phyloP scores from a whole-genome alignment of 768 basidiomycete genomes.

The Butyriboletus loyo region DNA sequence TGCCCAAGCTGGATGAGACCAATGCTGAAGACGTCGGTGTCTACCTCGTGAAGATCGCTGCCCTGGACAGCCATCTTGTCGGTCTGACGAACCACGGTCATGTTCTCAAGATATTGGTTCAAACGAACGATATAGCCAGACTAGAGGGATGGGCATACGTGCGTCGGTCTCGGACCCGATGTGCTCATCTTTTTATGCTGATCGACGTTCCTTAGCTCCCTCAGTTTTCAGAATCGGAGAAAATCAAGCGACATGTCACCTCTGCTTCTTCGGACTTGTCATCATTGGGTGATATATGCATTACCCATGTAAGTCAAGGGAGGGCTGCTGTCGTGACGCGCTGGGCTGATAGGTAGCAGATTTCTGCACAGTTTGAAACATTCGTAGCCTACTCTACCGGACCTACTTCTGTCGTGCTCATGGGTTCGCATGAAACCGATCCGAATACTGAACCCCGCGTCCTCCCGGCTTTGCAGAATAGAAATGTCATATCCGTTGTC shows the following conservation, averaged over 20 bases:
- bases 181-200: background rate
- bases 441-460: slow-evolving; percentile 51
- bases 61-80: slow-evolving; percentile 66
- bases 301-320: slow-evolving; percentile 67
- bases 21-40: slow-evolving; percentile 29
- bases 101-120: slow-evolving; percentile 61
- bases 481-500: slow-evolving; percentile 78
- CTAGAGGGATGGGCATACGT: slow-evolving; percentile 71
- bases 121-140: slow-evolving; percentile 37
- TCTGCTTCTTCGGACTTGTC: slow-evolving; percentile 40
- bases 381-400: slow-evolving; percentile 83
- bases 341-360: slow-evolving; percentile 38
- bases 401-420: slow-evolving; percentile 66
- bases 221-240: slow-evolving; percentile 62
- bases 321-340: background rate
- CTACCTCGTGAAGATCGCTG: slow-evolving; percentile 77
- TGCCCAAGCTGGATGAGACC: slow-evolving; percentile 47
- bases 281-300: slow-evolving; percentile 49
- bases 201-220: slow-evolving; percentile 52
- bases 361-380: slow-evolving; percentile 79
- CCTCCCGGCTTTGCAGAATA: slow-evolving; percentile 72
- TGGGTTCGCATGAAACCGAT: slow-evolving; percentile 54
- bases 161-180: slow-evolving; percentile 24
- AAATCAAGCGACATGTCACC: slow-evolving; percentile 43
- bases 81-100: slow-evolving; percentile 80